Conservation (phyloP, 768 basidiomycete genomes). For the Boletus rex-veris region DNA sequence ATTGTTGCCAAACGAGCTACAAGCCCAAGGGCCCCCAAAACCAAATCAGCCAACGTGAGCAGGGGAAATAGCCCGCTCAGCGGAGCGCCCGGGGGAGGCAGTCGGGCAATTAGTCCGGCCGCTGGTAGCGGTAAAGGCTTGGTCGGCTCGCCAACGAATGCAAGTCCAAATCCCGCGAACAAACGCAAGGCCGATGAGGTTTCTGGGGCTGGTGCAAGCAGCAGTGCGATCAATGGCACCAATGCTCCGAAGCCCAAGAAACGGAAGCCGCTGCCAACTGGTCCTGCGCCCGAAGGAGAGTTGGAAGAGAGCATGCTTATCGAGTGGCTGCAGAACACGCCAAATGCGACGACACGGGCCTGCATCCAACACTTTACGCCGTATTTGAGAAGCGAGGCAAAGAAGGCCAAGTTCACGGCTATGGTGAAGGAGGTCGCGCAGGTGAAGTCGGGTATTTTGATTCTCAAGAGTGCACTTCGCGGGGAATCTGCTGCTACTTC, state of each 20-base stretch:
- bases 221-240: conserved; percentile 16
- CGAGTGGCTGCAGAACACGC: conserved; percentile 68
- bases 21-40: conserved; percentile 69
- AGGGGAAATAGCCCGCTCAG: conserved; percentile 58
- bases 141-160: conserved; percentile 34
- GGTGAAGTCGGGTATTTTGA: conserved; percentile 62
- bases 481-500: conserved; percentile 28
- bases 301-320: conserved; percentile 64
- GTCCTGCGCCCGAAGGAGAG: conserved; percentile 48
- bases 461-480: conserved; percentile 45
- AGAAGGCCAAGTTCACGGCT: conserved; percentile 72
- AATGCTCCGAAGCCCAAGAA: conserved; percentile 51
- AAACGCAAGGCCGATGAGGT: conserved; percentile 61
- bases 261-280: conserved; percentile 41
- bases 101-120: conserved; percentile 49
- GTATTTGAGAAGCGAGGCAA: conserved; percentile 64
- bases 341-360: conserved; percentile 71
- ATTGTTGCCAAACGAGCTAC: conserved; percentile 82
- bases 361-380: conserved; percentile 79
- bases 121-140: conserved; percentile 17
- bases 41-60: conserved; percentile 44
- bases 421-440: conserved; percentile 78
- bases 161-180: conserved; percentile 37
- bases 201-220: conserved; percentile 10
- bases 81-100: conserved; percentile 36